Conservation (phyloP, 1,139 yeast genomes). For the Hyphopichia burtonii region DNA sequence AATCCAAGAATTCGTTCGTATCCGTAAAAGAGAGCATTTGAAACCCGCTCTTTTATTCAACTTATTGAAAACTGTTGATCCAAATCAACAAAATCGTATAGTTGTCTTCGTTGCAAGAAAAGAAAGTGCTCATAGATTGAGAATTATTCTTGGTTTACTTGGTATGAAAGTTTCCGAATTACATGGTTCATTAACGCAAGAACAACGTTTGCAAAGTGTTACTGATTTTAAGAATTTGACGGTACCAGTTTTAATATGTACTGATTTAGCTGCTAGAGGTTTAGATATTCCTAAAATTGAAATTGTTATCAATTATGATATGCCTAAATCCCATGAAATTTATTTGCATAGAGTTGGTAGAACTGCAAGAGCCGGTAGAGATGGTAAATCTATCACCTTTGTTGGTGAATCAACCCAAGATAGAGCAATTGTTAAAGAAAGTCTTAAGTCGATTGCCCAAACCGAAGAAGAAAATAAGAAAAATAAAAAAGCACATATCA, state of each 20-base stretch:
- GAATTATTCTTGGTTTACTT: conserved; percentile 80
- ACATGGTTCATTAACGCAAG: conserved; percentile 93
- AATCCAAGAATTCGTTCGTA: conserved; percentile 89
- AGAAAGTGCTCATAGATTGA: conserved; percentile 82
- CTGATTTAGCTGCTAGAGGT: conserved; percentile 99
- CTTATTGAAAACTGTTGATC: conserved; percentile 64
- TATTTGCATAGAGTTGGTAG: conserved; percentile 98
- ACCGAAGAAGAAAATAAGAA: conserved; percentile 27
- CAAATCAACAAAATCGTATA: conserved; percentile 60
- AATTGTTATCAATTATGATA: conserved; percentile 88
- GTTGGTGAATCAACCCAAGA: conserved; percentile 90
- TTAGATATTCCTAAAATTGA: conserved; percentile 97
- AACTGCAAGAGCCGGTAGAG: conserved; percentile 98
- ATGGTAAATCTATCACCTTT: conserved; percentile 87
- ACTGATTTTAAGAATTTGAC: conserved; percentile 76
- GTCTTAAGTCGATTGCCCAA: conserved; percentile 57
- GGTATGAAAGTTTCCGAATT: conserved; percentile 90
- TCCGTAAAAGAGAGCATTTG: conserved; percentile 81
- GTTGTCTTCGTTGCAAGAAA: conserved; percentile 91
- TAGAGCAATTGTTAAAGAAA: conserved; percentile 83
- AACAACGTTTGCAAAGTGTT: conserved; percentile 85
- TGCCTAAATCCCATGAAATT: conserved; percentile 90
- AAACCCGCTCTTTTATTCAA: conserved; percentile 82
- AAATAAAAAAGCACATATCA: conserved; percentile 20
- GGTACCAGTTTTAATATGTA: conserved; percentile 88